Percentiles rank a stretch among this genome's conserved stretches.
These are phyloP conservation scores for Panicum virgatum DNA, from an alignment of 202 grass and related monocot species.

Conservation along the genomic window DNA sequence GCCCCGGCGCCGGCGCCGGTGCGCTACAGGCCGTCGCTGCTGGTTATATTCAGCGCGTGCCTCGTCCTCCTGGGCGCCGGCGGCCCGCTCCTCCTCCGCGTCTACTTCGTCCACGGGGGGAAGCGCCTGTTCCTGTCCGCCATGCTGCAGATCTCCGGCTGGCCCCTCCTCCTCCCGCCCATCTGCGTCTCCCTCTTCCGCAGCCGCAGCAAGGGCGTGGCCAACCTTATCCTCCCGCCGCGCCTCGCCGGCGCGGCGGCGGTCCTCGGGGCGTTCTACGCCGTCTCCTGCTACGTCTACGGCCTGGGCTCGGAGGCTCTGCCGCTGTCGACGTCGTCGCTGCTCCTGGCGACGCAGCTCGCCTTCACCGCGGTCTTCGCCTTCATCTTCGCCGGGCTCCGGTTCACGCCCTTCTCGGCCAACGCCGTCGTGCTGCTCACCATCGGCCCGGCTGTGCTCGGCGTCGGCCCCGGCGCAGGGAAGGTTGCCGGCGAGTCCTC, in stretches of 20 bases:
- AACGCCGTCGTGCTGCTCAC: constrained; percentile 76
- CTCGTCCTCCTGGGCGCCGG: constrained; percentile 50
- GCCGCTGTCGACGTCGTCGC: constrained; percentile 67
- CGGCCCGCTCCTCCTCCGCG: constrained; percentile 55
- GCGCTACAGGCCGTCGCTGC: constrained; percentile 14
- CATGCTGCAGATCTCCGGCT: constrained; percentile 58
- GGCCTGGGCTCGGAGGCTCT: constrained; percentile 48
- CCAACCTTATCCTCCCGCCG: constrained; percentile 36
- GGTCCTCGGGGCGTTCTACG: constrained; percentile 50
- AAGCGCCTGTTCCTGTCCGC: constrained; percentile 56
- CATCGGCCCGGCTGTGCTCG: constrained; percentile 65
- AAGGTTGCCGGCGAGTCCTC: constrained; percentile 34
- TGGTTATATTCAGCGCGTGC: constrained; percentile 49
- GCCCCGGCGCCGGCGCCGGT: constrained; percentile 14
- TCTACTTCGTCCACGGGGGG: constrained; percentile 75
- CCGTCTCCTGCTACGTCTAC: constrained; percentile 58
- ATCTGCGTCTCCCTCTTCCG: constrained; percentile 48
- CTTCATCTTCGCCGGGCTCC: constrained; percentile 51
- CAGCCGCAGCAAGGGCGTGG: not conserved
- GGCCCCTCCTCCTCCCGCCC: constrained; percentile 64
- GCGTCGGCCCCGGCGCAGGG: constrained; percentile 41
- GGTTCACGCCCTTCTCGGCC: constrained; percentile 68
- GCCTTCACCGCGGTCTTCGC: constrained; percentile 71
- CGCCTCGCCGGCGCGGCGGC: constrained; percentile 36
- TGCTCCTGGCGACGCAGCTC: constrained; percentile 72